Base-by-base conservation (phyloP, 108 stramenopile genomes). In the Skeletonema costatum region DNA sequence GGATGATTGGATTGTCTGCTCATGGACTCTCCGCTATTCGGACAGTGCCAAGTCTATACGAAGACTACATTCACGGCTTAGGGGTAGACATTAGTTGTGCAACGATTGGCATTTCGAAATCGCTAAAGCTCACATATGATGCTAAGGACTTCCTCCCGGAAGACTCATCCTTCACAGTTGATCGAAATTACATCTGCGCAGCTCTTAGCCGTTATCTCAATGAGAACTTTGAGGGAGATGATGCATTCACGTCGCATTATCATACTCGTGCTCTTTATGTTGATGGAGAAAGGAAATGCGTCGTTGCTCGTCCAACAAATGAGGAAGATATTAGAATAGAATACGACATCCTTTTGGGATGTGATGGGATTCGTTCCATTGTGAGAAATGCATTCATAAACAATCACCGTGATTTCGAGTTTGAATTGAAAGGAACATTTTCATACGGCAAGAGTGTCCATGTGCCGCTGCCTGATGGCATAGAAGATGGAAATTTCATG, bases 1-100 rank as follows among this genome's bases (percentile, higher is more conserved):
- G 84, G 84, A 85, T 85, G 84, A 75, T 85, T 30, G 84, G 84
- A 10, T 51, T 85, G 4, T 75, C 84, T 32, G 64, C 56, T 58
- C 84, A 85, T 50, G 84, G 84, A 3, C 38, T 76, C 12, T 56
- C 63, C 16, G 80, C 80, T 1, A 71, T 85, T 56, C 75, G 76
- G 25, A 65, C 48, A 13, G 41, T 76, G 3, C 80, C 75, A 0
- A 70, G 66, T n/a, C 60, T 85, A 29, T 85, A 81, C 67, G 71
- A 81, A 31, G 68, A 85, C n/a, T 85, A 85, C 62, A 44, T 76
- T 60, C 51, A 73, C 30, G 70, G 70, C 32, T 51, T 66, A 13
- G 80, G 80, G 7, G 63, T 81, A 2, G 60, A 60, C 19, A 71
- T 71, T 31, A 29, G 4, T 2, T 44, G 61, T 29, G 70, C 59